phyloP scores from a whole-genome alignment of 1,284 basidiomycete species.

The Puccinia triticina region DNA sequence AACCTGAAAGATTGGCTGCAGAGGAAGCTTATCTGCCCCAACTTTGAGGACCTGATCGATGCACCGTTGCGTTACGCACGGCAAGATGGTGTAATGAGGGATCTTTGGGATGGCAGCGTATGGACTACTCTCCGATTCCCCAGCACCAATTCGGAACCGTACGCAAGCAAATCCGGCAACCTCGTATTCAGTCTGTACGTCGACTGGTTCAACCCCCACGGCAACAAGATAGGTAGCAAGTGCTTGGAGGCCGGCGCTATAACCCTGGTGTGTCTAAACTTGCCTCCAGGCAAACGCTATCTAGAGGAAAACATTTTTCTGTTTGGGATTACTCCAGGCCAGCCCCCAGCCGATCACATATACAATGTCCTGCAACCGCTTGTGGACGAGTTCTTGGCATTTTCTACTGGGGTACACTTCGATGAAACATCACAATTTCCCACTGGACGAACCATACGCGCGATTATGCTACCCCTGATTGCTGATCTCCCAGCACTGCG shows the following conservation, averaged over 20 bases:
- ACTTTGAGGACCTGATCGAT: conserved; percentile 8
- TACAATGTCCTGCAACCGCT: conserved; percentile 15
- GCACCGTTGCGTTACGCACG: background rate
- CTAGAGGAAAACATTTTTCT: no score
- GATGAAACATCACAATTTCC: background rate
- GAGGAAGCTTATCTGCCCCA: background rate
- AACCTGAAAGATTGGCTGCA: conserved; percentile 12
- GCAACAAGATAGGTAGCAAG: no score
- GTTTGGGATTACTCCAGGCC: conserved; percentile 11
- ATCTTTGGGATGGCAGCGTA: conserved; percentile 33
- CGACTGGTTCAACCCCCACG: no score
- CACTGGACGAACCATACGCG: background rate
- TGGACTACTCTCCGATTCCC: conserved; percentile 19
- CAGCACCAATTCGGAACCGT: background rate
- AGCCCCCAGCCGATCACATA: conserved; percentile 11
- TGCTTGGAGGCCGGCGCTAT: no score
- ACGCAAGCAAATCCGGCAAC: conserved; percentile 11
- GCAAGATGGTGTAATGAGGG: conserved; percentile 5
- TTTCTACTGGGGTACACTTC: background rate
- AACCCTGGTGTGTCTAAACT: no score
- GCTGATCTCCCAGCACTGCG: conserved; percentile 30
- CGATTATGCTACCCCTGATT: conserved; percentile 21
- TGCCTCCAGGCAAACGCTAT: no score
- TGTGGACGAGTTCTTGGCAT: background rate
- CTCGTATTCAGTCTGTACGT: conserved; percentile 29